Evolutionary conservation across 2,329 filamentous ascomycete genomes (phyloP).

Genomic region (Nectriaceae sp.): DNA sequence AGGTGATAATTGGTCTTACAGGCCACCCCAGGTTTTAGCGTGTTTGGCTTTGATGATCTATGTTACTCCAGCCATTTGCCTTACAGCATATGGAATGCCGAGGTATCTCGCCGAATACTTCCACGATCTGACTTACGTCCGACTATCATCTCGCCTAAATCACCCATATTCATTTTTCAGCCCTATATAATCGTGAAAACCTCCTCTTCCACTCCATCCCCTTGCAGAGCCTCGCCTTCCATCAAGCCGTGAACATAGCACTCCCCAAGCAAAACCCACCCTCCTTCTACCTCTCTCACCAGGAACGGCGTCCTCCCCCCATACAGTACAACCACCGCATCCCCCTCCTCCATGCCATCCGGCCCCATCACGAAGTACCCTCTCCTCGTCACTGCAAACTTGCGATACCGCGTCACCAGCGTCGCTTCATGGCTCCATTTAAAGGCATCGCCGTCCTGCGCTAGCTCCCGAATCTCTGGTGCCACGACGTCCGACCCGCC

Average conservation of each 20-base stretch:
- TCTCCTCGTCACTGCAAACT: slow-evolving; percentile 33
- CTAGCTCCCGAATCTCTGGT: slow-evolving; percentile 27
- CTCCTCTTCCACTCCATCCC: slow-evolving; percentile 26
- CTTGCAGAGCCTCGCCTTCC: slow-evolving; percentile 34
- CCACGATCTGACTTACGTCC: not conserved
- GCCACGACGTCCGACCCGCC: slow-evolving; percentile 12
- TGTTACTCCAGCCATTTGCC: not conserved
- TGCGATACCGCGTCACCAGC: slow-evolving; percentile 35
- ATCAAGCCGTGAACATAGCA: slow-evolving; percentile 41
- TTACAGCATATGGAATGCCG: too few species aligned
- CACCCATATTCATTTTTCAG: not conserved
- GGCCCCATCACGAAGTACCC: slow-evolving; percentile 37
- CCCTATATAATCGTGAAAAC: slow-evolving; percentile 31
- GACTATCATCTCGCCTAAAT: not conserved
- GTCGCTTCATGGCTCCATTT: slow-evolving; percentile 39
- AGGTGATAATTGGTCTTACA: not conserved
- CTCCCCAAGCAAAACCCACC: slow-evolving; percentile 36
- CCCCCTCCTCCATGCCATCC: slow-evolving; percentile 30
- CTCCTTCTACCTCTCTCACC: slow-evolving; percentile 14
- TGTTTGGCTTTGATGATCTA: not conserved
- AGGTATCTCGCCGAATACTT: too few species aligned
- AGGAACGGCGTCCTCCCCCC: slow-evolving; percentile 37
- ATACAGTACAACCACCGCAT: slow-evolving; percentile 34
- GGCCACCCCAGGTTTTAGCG: not conserved
- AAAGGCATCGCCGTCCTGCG: slow-evolving; percentile 31